phyloP scores from a whole-genome alignment of 257 asterid species.

The Petrea volubilis region DNA sequence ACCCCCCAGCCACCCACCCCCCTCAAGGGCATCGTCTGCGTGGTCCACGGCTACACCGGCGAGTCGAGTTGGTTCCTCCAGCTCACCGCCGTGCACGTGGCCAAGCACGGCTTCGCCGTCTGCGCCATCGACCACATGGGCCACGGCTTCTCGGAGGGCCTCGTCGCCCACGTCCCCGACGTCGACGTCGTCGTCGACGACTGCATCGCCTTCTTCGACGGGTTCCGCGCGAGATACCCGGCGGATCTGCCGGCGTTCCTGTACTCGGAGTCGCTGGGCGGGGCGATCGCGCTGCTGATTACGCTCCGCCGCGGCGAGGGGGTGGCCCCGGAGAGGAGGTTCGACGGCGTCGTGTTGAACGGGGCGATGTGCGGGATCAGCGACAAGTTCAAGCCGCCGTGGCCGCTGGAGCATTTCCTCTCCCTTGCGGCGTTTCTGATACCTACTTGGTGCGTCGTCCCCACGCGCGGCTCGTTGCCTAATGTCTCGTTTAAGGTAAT shows the following conservation, averaged over 20 bases:
- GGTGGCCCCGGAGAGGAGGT: constrained; percentile 47
- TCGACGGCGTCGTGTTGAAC: constrained; percentile 81
- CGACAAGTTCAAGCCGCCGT: constrained; percentile 87
- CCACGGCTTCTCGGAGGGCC: constrained; percentile 91
- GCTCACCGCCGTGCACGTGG: constrained; percentile 75
- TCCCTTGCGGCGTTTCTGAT: constrained; percentile 69
- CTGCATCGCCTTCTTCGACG: constrained; percentile 58
- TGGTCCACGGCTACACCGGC: constrained; percentile 95
- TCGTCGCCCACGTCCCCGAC: constrained; percentile 78
- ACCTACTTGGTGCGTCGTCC: constrained; percentile 85
- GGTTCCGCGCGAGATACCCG: constrained; percentile 49
- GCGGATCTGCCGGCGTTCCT: constrained; percentile 62
- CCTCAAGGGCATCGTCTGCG: constrained; percentile 65
- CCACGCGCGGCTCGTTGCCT: constrained; percentile 85
- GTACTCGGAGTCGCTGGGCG: constrained; percentile 89
- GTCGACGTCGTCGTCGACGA: constrained; percentile 74
- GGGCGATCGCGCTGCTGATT: constrained; percentile 83
- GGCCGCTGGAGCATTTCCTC: constrained; percentile 96
- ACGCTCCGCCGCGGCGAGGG: constrained; percentile 68
- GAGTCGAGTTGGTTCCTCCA: constrained; percentile 94
- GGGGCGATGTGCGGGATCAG: constrained; percentile 98
- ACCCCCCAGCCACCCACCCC: constrained; percentile 51
- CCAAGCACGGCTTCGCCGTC: constrained; percentile 83
- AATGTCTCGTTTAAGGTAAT: constrained; percentile 81
- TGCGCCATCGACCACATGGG: constrained; percentile 98